phyloP scores from a whole-genome alignment of 2,329 filamentous ascomycete genomes.

The Grosmannia huntii region DNA sequence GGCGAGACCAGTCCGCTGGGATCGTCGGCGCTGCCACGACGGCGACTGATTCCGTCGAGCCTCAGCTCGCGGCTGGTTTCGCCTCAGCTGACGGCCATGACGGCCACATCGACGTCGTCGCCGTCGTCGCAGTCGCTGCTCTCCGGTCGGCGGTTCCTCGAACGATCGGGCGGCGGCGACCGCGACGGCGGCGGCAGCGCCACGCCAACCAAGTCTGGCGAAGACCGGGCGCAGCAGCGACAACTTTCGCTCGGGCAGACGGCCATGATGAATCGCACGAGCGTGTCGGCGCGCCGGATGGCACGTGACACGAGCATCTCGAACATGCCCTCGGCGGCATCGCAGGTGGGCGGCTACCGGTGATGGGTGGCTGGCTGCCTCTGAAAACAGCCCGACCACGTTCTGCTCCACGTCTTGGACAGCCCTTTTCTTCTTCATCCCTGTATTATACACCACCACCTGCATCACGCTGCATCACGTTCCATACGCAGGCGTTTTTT shows the following conservation, averaged over 20 bases:
- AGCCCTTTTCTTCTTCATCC: neutral
- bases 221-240: constrained; percentile 26
- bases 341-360: constrained; percentile 30
- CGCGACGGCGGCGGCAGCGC: constrained; percentile 24
- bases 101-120: constrained; percentile 7
- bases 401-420: neutral
- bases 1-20: constrained; percentile 16
- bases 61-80: constrained; percentile 33
- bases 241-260: constrained; percentile 31
- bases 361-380: constrained; percentile 16
- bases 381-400: no score
- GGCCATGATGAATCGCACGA: constrained; percentile 30
- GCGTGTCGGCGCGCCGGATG: constrained; percentile 22
- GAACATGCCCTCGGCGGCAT: constrained; percentile 24
- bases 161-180: constrained; percentile 26
- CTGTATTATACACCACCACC: neutral
- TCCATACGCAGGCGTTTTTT: constrained; percentile 6
- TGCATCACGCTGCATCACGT: neutral
- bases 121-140: constrained; percentile 2
- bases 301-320: constrained; percentile 31
- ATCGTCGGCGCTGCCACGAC: constrained; percentile 37
- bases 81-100: constrained; percentile 23
- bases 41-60: constrained; percentile 37
- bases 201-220: constrained; percentile 21
- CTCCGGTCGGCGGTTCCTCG: constrained; percentile 33